Evolutionary conservation across 768 basidiomycete species (phyloP), one percentile per base, ranked within the genome.

Genomic region (Russula lepida): DNA sequence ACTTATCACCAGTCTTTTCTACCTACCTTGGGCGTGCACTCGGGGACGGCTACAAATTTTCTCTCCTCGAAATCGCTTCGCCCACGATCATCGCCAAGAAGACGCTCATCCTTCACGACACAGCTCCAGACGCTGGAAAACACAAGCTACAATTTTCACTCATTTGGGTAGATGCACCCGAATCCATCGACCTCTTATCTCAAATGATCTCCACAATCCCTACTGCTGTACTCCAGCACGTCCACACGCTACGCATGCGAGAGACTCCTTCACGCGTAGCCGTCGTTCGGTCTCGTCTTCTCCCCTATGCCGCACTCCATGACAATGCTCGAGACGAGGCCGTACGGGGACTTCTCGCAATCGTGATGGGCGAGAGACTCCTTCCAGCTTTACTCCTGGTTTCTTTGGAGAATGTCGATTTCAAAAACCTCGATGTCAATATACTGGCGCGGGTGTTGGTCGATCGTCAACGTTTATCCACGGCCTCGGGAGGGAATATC

Each of bases 321-420:
- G 39, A 50, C 48, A 50, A 56, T 30, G 59, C 48, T 49, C 54
- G 39, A 12, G 60, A 57, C 55, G 60, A 62, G 60, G 60, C 50
- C 33, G 60, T 47, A 25, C 49, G 41, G 49, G 60, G 60, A 55
- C 55, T 62, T 49, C 54, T 57, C 25, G 55, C 55, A 6, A 21
- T 62, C n/a, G 33, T 52, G 25, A 54, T 17, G 39, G 44, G n/a
- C n/a, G 30, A 51, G 12, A 49, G 19, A 11, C 39, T 37, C 21
- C 55, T 61, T 21, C 60, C 60, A 27, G 41, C 33, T 23, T 51
- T 62, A 4, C 50, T 50, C 9, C 17, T 5, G 9, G 15, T 62
- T 6, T 56, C 50, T 6, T 33, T 62, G 2, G 33, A 57, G 21
- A 43, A 33, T 44, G 11, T 62, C 1, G 44, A 39, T 27, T 12